Evolutionary conservation across 177 flowering plant genomes (phyloP), one percentile per base, ranked within the genome.

Genomic region (Vitis hybrid): DNA sequence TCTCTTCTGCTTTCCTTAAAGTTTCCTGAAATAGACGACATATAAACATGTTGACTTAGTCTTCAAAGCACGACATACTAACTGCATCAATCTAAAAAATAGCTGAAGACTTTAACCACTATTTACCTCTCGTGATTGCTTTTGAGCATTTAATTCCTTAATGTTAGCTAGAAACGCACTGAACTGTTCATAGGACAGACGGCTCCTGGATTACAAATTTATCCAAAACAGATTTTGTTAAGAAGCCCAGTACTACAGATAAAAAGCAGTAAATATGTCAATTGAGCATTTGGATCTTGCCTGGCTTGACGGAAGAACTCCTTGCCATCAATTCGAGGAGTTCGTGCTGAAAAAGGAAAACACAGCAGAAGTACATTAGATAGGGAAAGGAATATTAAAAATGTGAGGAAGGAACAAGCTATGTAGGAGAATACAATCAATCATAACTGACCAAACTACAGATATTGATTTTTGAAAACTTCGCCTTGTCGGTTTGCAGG

Each of bases 231-330:
- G 2, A 54, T 21, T 50, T 6, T 56, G 12, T 49, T 3, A 50
- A 51, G 52, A n/a, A 9, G 67, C 32, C 23, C 55, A 6, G 32
- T 6, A 51, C 21, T 62, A 58, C 13, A 15, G 54, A 30, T 39
- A 32, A n/a, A 75, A 45, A 51, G 68, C 1, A 48, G 4, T 15
- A 54, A 51, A 32, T 13, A 13, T 51, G 19, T 48, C 11, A 77
- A 51, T 6, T 39, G 23, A 23, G 68, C 11, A 34, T 5, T 18
- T 15, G n/a, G 49, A 72, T 79, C 78, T 59, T 17, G 91, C 99
- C 98, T 86, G 50, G 98, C 97, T 76, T 87, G 98, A 64, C 99
- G 93, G 77, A 95, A 95, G 77, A 95, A 93, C 78, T 93, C 99
- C 77, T 95, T 95, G 65, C 99, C 99, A 86, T 95, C 98, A 73